Conservation (phyloP, 2,329 filamentous ascomycete genomes). For the Penicillium sp. region DNA sequence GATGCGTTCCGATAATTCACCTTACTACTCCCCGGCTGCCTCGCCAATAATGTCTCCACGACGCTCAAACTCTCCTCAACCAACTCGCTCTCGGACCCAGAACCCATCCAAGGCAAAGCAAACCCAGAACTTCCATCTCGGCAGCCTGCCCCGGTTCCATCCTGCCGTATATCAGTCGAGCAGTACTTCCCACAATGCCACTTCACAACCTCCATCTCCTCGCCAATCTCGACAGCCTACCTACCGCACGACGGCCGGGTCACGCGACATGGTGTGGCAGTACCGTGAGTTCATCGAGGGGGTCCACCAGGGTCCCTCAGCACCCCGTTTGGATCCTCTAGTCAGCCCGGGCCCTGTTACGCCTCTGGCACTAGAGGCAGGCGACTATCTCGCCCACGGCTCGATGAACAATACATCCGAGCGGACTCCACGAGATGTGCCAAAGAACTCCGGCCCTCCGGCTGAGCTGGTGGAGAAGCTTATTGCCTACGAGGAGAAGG, state of each 20-base stretch:
- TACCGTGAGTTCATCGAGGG: slow-evolving; percentile 39
- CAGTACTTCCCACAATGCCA: slow-evolving; percentile 16
- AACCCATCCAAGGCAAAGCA: slow-evolving; percentile 32
- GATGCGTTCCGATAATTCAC: slow-evolving; percentile 29
- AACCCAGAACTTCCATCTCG: slow-evolving; percentile 33
- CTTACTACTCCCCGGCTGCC: slow-evolving; percentile 26
- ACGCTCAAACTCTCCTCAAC: slow-evolving; percentile 31
- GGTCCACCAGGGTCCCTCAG: slow-evolving; percentile 32
- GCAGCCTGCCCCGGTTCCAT: slow-evolving; percentile 40
- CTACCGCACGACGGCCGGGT: slow-evolving; percentile 28
- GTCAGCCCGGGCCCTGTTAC: slow-evolving; percentile 42
- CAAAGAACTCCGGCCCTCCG: slow-evolving; percentile 19
- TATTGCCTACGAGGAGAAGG: slow-evolving; percentile 29
- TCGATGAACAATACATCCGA: slow-evolving; percentile 16
- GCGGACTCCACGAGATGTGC: slow-evolving; percentile 15
- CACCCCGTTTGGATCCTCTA: slow-evolving; percentile 39
- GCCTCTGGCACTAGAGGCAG: slow-evolving; percentile 36
- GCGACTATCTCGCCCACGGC: slow-evolving; percentile 36
- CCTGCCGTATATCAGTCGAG: slow-evolving; percentile 37
- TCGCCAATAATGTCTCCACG: slow-evolving; percentile 30
- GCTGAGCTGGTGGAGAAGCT: slow-evolving; percentile 29
- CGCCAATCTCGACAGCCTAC: slow-evolving; percentile 27
- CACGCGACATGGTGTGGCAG: slow-evolving; percentile 34
- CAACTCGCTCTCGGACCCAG: slow-evolving; percentile 26
- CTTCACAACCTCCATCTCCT: slow-evolving; percentile 26